Percentiles rank a stretch among this genome's conserved stretches.
These are phyloP conservation scores for Aspergillus fijiensis DNA, from an alignment of 2,329 filamentous ascomycete genomes.

Conservation along the genomic window DNA sequence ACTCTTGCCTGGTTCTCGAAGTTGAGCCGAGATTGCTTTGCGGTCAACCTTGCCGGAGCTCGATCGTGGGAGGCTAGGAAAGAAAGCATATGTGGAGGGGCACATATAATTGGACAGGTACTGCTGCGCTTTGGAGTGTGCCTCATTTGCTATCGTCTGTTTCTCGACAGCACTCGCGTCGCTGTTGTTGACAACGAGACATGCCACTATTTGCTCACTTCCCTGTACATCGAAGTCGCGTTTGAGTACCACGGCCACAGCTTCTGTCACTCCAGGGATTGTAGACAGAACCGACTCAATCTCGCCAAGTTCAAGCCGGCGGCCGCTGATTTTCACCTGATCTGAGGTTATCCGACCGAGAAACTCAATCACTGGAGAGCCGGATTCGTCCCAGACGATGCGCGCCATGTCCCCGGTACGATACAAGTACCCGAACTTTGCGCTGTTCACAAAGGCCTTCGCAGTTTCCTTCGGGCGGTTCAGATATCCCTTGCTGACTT, in stretches of 20 bases:
- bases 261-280: slow-evolving; percentile 21
- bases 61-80: slow-evolving; percentile 24
- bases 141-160: slow-evolving; percentile 17
- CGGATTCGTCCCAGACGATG: slow-evolving; percentile 61
- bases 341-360: slow-evolving; percentile 75
- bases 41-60: slow-evolving; percentile 31
- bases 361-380: slow-evolving; percentile 61
- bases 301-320: slow-evolving; percentile 77
- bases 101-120: slow-evolving; percentile 27
- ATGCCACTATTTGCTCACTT: slow-evolving; percentile 28
- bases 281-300: slow-evolving; percentile 53
- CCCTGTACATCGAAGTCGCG: slow-evolving; percentile 19
- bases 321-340: slow-evolving; percentile 82
- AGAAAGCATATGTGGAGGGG: slow-evolving; percentile 25
- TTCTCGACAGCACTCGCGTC: slow-evolving; percentile 6
- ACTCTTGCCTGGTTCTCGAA: slow-evolving; percentile 9
- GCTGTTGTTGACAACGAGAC: slow-evolving; percentile 19
- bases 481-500: slow-evolving; percentile 32
- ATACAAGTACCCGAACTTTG: slow-evolving; percentile 49
- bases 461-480: slow-evolving; percentile 27
- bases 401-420: slow-evolving; percentile 49
- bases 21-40: slow-evolving; percentile 18
- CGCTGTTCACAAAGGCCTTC: slow-evolving; percentile 26
- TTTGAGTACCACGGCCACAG: slow-evolving; percentile 25
- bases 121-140: slow-evolving; percentile 12